These are phyloP conservation scores for Suaeda aralocaspica DNA, from an alignment of 148 eudicot genomes.

Conservation along the genomic window DNA sequence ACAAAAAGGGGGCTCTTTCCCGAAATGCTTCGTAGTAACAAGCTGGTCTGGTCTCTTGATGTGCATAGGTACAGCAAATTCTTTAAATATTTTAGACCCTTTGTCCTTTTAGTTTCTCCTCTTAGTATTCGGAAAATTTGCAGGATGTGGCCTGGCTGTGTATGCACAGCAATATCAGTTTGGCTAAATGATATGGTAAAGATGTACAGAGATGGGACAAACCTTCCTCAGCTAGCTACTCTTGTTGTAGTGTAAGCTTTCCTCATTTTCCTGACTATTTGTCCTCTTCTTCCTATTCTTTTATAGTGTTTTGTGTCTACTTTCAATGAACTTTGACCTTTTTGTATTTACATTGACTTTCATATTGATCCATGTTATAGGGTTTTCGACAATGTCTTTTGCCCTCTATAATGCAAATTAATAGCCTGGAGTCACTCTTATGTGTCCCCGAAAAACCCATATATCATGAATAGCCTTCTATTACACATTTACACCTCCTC, in stretches of 20 bases:
- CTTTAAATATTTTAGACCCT: background rate
- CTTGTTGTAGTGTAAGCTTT: conserved; percentile 80
- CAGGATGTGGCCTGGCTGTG: conserved; percentile 96
- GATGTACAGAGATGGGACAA: conserved; percentile 45
- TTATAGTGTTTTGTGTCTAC: background rate
- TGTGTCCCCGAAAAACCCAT: too few relatives aligned
- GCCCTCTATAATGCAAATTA: too few relatives aligned
- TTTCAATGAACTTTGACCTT: background rate
- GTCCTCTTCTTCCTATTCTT: conserved; percentile 8
- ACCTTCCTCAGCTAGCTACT: conserved; percentile 80
- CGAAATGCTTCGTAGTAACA: conserved; percentile 69
- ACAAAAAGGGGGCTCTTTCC: conserved; percentile 86
- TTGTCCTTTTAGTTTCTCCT: background rate
- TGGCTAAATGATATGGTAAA: conserved; percentile 71
- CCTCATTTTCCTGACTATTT: background rate
- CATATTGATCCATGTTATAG: too few relatives aligned
- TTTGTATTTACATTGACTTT: too few relatives aligned
- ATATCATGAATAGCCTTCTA: too few relatives aligned
- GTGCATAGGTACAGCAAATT: conserved; percentile 64
- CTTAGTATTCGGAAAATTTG: conserved; percentile 19
- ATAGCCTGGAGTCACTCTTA: too few relatives aligned
- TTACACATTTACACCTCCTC: too few relatives aligned
- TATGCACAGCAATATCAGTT: conserved; percentile 76
- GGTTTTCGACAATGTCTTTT: too few relatives aligned
- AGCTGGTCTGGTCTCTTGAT: conserved; percentile 84